Percentiles rank a stretch among this genome's conserved stretches.
Evolutionary conservation across 164 flowering plant species (phyloP).

Genomic region (Liquidambar formosana): DNA sequence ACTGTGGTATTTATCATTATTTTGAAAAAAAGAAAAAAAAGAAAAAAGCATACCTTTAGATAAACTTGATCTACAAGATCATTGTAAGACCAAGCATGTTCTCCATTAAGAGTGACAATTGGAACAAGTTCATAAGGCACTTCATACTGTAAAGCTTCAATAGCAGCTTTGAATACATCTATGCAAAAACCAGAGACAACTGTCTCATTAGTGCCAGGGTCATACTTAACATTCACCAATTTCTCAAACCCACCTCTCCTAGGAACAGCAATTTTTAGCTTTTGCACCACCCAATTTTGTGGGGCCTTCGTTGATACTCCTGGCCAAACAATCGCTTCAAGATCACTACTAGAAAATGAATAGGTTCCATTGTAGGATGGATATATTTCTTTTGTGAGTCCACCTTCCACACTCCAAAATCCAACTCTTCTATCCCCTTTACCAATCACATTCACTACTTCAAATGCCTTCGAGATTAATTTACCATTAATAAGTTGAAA

Average conservation of each 20-base stretch:
- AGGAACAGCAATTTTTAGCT: background rate
- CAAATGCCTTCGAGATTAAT: background rate
- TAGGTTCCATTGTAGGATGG: too few relatives aligned
- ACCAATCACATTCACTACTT: too few relatives aligned
- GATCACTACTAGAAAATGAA: too few relatives aligned
- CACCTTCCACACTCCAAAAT: background rate
- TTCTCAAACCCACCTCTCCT: too few relatives aligned
- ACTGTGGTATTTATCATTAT: too few relatives aligned
- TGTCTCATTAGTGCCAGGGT: background rate
- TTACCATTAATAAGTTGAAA: background rate
- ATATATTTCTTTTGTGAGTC: too few relatives aligned
- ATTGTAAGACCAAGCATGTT: slow-evolving; percentile 3
- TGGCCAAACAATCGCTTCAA: too few relatives aligned
- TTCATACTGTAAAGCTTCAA: slow-evolving; percentile 9
- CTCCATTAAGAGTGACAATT: background rate
- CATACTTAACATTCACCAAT: background rate
- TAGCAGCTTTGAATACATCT: slow-evolving; percentile 17
- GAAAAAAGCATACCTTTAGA: slow-evolving; percentile 8
- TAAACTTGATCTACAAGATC: slow-evolving; percentile 15
- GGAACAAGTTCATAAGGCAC: slow-evolving; percentile 11
- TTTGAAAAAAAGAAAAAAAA: too few relatives aligned
- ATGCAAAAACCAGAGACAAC: slow-evolving; percentile 19
- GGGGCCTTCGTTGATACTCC: background rate
- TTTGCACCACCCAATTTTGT: too few relatives aligned
- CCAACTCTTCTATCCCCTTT: too few relatives aligned